Evolutionary conservation across 495 filamentous ascomycete genomes (phyloP).

Genomic region (Trypethelium eluteriae): DNA sequence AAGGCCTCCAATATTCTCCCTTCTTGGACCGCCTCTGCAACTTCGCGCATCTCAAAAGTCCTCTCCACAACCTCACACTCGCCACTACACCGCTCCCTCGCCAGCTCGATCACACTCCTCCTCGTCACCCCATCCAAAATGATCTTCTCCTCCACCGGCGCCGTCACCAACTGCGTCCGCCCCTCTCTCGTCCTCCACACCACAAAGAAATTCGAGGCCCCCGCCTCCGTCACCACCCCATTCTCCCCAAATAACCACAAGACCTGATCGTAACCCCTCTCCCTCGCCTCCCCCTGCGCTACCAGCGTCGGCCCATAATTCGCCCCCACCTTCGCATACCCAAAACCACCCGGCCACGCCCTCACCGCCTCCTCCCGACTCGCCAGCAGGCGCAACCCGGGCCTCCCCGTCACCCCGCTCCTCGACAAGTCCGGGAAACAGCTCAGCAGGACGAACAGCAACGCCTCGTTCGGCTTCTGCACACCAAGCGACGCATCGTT

Average conservation of each 20-base stretch:
- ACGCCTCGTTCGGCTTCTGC: slow-evolving; percentile 69
- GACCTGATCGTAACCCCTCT: slow-evolving; percentile 71
- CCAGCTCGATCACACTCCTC: slow-evolving; percentile 65
- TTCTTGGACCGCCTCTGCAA: slow-evolving; percentile 63
- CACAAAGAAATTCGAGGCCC: slow-evolving; percentile 89
- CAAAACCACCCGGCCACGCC: slow-evolving; percentile 89
- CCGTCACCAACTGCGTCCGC: slow-evolving; percentile 68
- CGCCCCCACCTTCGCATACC: slow-evolving; percentile 81
- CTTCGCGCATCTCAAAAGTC: slow-evolving; percentile 70
- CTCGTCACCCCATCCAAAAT: slow-evolving; percentile 83
- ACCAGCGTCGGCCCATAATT: slow-evolving; percentile 82
- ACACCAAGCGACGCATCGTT: slow-evolving; percentile 72
- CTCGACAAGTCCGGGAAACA: slow-evolving; percentile 59
- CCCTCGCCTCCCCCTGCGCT: slow-evolving; percentile 63
- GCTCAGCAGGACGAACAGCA: slow-evolving; percentile 71
- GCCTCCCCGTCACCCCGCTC: slow-evolving; percentile 35
- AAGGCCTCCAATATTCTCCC: slow-evolving; percentile 78
- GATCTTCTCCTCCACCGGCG: slow-evolving; percentile 68
- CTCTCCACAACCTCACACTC: slow-evolving; percentile 66
- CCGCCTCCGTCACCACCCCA: slow-evolving; percentile 76
- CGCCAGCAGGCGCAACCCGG: slow-evolving; percentile 62
- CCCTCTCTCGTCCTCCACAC: slow-evolving; percentile 64
- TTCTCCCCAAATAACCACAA: slow-evolving; percentile 81
- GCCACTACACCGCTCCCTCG: slow-evolving; percentile 48
- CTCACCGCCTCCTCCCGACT: slow-evolving; percentile 68